Evolutionary conservation across 371 early-diverging fungal species (phyloP).

Genomic region (Saksenaea vasiformis): DNA sequence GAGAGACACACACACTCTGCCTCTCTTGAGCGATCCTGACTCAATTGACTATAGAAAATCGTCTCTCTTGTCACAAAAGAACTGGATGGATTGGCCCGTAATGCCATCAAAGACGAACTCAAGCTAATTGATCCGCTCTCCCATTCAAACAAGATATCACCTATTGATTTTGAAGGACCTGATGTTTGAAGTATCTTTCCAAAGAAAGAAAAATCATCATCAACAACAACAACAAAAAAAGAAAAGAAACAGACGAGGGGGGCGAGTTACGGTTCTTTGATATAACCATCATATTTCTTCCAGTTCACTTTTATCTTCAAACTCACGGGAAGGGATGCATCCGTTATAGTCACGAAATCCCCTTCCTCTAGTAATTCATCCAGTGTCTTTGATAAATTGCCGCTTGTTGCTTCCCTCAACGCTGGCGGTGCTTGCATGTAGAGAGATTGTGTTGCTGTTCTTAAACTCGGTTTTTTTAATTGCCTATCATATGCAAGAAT

Average conservation of each 20-base stretch:
- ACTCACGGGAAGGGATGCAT: constrained; percentile 64
- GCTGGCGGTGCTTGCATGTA: constrained; percentile 77
- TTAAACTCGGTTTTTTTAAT: constrained; percentile 73
- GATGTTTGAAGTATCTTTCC: constrained; percentile 10
- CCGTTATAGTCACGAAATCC: constrained; percentile 71
- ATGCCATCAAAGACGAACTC: constrained; percentile 57
- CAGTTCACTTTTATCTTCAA: constrained; percentile 36
- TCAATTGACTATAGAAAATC: constrained; percentile 41
- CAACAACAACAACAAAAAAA: no score
- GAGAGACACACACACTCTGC: no score
- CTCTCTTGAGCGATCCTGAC: no score
- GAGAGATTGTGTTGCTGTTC: constrained; percentile 53
- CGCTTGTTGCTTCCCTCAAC: constrained; percentile 68
- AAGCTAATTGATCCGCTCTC: constrained; percentile 53
- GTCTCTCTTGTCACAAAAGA: constrained; percentile 57
- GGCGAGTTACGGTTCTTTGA: no score
- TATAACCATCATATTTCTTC: constrained; percentile 5
- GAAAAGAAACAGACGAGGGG: no score
- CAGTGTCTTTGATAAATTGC: constrained; percentile 64
- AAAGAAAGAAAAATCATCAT: not conserved
- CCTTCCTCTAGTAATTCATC: constrained; percentile 62
- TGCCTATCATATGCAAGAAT: constrained; percentile 45
- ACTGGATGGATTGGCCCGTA: constrained; percentile 51
- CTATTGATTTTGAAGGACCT: constrained; percentile 46
- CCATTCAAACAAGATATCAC: constrained; percentile 33